phyloP scores from a whole-genome alignment of 805 yeast genomes.

The Saccharomycopsis fibuligera region DNA sequence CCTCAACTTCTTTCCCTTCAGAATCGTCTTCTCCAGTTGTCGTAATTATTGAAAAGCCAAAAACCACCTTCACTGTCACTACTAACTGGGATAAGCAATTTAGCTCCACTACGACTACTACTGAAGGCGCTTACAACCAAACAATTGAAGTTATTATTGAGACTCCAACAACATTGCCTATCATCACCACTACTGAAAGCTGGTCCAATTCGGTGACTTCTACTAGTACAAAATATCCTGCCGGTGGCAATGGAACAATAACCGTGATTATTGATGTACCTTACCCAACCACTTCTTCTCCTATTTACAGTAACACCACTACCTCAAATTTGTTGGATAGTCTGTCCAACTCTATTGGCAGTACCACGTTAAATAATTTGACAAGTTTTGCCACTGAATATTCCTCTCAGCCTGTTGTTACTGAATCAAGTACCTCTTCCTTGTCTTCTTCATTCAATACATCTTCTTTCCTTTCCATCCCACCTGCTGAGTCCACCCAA shows the following conservation, averaged over 20 bases:
- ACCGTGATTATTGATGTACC: neutral
- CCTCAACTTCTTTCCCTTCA: neutral
- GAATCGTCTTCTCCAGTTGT: neutral
- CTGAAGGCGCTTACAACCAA: neutral
- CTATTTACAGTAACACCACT: neutral
- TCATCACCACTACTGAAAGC: neutral
- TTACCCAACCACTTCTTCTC: neutral
- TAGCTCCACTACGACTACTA: neutral
- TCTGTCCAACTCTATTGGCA: neutral
- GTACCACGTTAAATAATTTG: neutral
- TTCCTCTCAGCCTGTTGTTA: neutral
- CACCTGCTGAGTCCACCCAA: neutral
- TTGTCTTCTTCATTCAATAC: neutral
- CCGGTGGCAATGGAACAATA: neutral
- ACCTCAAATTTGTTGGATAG: neutral
- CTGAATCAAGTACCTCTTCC: neutral
- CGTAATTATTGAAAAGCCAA: neutral
- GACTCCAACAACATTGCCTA: neutral
- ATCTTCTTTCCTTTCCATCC: too few species aligned
- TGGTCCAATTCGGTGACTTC: neutral
- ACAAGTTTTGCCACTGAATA: neutral
- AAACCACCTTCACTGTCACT: neutral
- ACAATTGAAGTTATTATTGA: neutral
- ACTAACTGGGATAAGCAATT: neutral
- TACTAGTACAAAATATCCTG: neutral